Evolutionary conservation across 768 basidiomycete species (phyloP).

Genomic region (Panaeolus cyanescens): DNA sequence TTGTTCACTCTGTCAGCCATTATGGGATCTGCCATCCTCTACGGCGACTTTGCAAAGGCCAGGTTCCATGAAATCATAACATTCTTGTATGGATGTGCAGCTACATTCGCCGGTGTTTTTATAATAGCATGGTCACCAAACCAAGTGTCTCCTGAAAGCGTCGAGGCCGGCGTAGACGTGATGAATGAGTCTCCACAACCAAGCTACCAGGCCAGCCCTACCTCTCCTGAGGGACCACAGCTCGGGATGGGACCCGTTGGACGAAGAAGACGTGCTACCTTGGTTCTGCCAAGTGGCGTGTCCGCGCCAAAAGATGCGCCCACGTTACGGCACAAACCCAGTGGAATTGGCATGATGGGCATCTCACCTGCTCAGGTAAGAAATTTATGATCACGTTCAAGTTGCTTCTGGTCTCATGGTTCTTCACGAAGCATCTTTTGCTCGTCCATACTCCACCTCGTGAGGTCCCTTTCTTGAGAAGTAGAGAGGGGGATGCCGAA

Average conservation of each 20-base stretch:
- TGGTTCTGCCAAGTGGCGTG: slow-evolving; percentile 49
- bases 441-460: slow-evolving; percentile 67
- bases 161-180: slow-evolving; percentile 15
- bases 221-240: slow-evolving; percentile 20
- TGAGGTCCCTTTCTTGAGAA: slow-evolving; percentile 34
- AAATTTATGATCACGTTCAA: background rate
- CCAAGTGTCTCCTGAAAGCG: slow-evolving; percentile 18
- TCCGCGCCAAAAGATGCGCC: slow-evolving; percentile 38
- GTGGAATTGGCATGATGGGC: slow-evolving; percentile 62
- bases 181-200: slow-evolving; percentile 9
- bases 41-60: slow-evolving; percentile 87
- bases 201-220: slow-evolving; percentile 7
- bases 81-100: slow-evolving; percentile 83
- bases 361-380: slow-evolving; percentile 75
- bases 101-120: slow-evolving; percentile 91
- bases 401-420: background rate
- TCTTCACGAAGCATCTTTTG: slow-evolving; percentile 52
- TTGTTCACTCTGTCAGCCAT: slow-evolving; percentile 94
- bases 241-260: slow-evolving; percentile 36
- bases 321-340: slow-evolving; percentile 51
- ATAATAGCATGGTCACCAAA: slow-evolving; percentile 73
- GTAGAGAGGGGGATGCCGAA: slow-evolving; percentile 28
- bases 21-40: slow-evolving; percentile 89
- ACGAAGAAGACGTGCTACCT: slow-evolving; percentile 42
- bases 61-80: slow-evolving; percentile 81